phyloP scores from a whole-genome alignment of 75 land plant genomes.

The Cupressus sempervirens region DNA sequence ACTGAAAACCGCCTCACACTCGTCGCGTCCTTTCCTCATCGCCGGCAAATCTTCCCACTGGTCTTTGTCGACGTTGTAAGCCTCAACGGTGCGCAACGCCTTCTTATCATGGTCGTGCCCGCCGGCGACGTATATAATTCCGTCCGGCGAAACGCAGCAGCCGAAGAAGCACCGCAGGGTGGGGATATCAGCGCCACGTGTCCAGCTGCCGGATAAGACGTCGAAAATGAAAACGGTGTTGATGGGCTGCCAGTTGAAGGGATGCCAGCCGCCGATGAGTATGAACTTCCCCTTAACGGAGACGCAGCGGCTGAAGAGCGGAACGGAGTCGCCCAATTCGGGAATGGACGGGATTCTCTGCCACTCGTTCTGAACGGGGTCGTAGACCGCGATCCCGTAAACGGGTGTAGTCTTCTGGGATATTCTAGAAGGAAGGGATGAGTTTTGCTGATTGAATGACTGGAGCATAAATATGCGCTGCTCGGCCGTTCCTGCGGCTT shows the following conservation, averaged over 20 bases:
- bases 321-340: constrained; percentile 21
- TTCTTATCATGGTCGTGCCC: constrained; percentile 47
- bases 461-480: constrained; percentile 15
- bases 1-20: constrained; percentile 18
- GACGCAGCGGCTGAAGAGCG: constrained; percentile 31
- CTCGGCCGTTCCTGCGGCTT: constrained; percentile 15
- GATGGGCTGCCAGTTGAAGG: constrained; percentile 23
- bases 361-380: constrained; percentile 27
- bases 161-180: constrained; percentile 39
- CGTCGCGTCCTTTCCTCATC: constrained; percentile 41
- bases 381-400: constrained; percentile 25
- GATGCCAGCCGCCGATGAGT: constrained; percentile 53
- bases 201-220: constrained; percentile 37
- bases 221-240: constrained; percentile 28
- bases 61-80: constrained; percentile 32
- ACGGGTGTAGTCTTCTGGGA: neutral
- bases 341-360: constrained; percentile 22
- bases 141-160: constrained; percentile 12
- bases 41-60: constrained; percentile 29
- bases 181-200: constrained; percentile 42
- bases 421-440: neutral
- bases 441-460: neutral
- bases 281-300: constrained; percentile 28
- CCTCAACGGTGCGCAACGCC: constrained; percentile 29
- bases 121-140: constrained; percentile 44